These are phyloP conservation scores for Wickerhamiella brachini DNA, from an alignment of 805 yeast species.

Conservation along the genomic window DNA sequence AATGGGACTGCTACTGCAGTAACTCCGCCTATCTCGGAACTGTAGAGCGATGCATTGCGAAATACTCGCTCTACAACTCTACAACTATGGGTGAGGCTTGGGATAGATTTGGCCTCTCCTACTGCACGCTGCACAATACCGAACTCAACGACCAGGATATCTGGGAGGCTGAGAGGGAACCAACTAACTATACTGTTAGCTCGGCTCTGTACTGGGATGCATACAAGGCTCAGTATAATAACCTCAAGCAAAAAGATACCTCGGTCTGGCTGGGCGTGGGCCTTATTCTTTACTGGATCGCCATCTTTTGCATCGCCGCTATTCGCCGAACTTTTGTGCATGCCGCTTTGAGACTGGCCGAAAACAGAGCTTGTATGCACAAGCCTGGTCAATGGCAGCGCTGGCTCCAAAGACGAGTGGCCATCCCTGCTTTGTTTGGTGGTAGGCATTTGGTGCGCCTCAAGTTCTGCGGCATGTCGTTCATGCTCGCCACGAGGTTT, in stretches of 20 bases:
- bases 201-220: constrained; percentile 10
- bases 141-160: constrained; percentile 9
- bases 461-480: constrained; percentile 13
- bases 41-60: constrained; percentile 22
- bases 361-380: constrained; percentile 14
- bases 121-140: constrained; percentile 16
- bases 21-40: constrained; percentile 19
- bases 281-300: constrained; percentile 22
- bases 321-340: constrained; percentile 5
- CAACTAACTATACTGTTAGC: constrained; percentile 5
- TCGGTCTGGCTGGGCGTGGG: constrained; percentile 23
- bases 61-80: constrained; percentile 14
- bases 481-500: constrained; percentile 38
- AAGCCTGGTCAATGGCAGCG: constrained; percentile 11
- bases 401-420: constrained; percentile 19
- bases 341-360: constrained; percentile 13
- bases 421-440: constrained; percentile 27
- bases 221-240: constrained; percentile 13
- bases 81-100: constrained; percentile 20
- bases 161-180: constrained; percentile 4
- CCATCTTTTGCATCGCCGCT: constrained; percentile 11
- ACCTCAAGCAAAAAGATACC: constrained; percentile 18
- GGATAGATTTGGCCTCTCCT: constrained; percentile 18
- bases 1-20: constrained; percentile 21
- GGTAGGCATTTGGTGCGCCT: constrained; percentile 21